phyloP scores from a whole-genome alignment of 208 protist genomes.

The Blechomonas ayalai region DNA sequence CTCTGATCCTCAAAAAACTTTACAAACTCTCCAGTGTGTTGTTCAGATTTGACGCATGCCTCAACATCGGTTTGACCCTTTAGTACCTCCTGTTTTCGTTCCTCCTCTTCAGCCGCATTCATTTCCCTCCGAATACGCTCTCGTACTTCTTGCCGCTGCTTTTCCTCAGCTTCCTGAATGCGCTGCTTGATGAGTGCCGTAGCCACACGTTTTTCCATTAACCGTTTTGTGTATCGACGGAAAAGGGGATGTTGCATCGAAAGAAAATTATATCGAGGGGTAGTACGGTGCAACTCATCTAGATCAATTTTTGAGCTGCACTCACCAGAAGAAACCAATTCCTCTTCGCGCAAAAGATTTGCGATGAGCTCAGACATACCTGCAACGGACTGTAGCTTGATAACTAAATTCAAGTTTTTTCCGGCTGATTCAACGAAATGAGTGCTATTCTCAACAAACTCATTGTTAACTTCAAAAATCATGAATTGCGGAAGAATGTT shows the following conservation, averaged over 20 bases:
- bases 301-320: conserved; percentile 15
- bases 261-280: conserved; percentile 77
- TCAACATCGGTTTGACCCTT: conserved; percentile 18
- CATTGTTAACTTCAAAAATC: conserved; percentile 65
- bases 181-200: conserved; percentile 44
- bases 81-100: conserved; percentile 12
- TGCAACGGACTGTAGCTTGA: conserved; percentile 57
- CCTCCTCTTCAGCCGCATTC: conserved; percentile 28
- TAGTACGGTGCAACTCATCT: conserved; percentile 63
- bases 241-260: conserved; percentile 69
- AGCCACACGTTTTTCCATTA: conserved; percentile 45
- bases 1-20: conserved; percentile 57
- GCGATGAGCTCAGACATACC: conserved; percentile 72
- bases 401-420: conserved; percentile 42
- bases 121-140: conserved; percentile 36
- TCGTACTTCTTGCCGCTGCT: conserved; percentile 42
- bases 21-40: conserved; percentile 31
- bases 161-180: conserved; percentile 43
- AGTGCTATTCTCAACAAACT: conserved; percentile 52
- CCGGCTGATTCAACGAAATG: conserved; percentile 40
- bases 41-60: conserved; percentile 6
- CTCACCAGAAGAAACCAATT: conserved; percentile 9
- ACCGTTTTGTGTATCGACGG: conserved; percentile 50
- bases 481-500: conserved; percentile 62
- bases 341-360: conserved; percentile 49